These are phyloP conservation scores for Aspergillus sp. DNA, from an alignment of 2,329 filamentous ascomycete genomes.

Conservation along the genomic window DNA sequence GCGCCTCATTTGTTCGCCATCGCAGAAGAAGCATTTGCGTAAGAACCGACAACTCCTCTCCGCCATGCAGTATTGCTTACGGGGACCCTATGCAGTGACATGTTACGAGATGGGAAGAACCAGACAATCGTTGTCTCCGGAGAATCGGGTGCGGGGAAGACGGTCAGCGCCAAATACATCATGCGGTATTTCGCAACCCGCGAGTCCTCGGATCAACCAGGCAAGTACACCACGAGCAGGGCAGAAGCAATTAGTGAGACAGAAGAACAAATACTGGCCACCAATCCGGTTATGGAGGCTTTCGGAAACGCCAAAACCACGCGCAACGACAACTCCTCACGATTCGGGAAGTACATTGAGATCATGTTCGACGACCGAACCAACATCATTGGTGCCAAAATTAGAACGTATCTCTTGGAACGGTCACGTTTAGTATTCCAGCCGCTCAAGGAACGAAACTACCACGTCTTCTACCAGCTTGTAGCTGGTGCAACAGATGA, in stretches of 20 bases:
- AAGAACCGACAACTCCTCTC: conserved; percentile 36
- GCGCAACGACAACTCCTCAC: conserved; percentile 96
- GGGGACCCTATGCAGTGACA: conserved; percentile 64
- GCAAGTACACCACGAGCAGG: conserved; percentile 71
- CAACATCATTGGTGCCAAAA: conserved; percentile 97
- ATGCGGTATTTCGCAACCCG: conserved; percentile 99
- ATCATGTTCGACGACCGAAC: conserved; percentile 97
- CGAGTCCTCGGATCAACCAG: conserved; percentile 86
- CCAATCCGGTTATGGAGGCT: conserved; percentile 99
- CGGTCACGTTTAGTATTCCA: conserved; percentile 96
- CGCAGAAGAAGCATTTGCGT: conserved; percentile 97
- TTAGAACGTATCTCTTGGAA: conserved; percentile 92
- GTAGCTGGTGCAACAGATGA: conserved; percentile 85
- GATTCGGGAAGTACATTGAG: conserved; percentile 99
- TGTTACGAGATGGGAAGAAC: conserved; percentile 93
- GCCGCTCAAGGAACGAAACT: conserved; percentile 95
- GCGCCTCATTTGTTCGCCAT: conserved; percentile 98
- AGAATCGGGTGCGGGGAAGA: conserved; percentile 98
- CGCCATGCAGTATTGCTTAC: conserved; percentile 36
- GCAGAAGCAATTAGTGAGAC: conserved; percentile 90
- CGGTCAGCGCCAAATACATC: conserved; percentile 98
- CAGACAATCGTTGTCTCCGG: conserved; percentile 99
- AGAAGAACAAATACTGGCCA: conserved; percentile 96
- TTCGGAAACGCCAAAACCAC: conserved; percentile 99
- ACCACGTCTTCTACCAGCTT: conserved; percentile 98